phyloP scores from a whole-genome alignment of 2,329 filamentous ascomycete genomes.

The Claviceps africana region DNA sequence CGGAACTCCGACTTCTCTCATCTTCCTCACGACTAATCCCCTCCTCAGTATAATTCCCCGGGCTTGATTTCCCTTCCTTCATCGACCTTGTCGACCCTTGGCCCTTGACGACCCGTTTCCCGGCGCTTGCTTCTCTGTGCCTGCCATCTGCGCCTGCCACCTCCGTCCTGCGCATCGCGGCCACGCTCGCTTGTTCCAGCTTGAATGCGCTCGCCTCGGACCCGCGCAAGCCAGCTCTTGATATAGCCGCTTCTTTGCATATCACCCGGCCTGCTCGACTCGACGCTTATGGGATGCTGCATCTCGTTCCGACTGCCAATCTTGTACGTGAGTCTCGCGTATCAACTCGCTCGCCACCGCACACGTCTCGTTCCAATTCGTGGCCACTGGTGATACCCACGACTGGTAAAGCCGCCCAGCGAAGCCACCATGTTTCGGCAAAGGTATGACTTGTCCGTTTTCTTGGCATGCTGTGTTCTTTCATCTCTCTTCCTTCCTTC shows the following conservation, averaged over 20 bases:
- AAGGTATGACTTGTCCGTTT: slow-evolving; percentile 3
- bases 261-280: background rate
- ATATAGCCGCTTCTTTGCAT: background rate
- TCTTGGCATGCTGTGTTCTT: background rate
- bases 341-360: background rate
- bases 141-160: background rate
- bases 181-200: background rate
- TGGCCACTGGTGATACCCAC: background rate
- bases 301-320: background rate
- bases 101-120: background rate
- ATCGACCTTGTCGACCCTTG: background rate
- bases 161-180: background rate
- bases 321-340: background rate
- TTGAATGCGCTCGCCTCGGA: background rate
- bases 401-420: background rate
- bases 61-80: background rate
- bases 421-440: slow-evolving; percentile 10
- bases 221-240: background rate
- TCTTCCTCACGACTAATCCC: background rate
- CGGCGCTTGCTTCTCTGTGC: background rate
- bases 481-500: background rate
- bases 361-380: background rate
- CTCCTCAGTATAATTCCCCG: background rate
- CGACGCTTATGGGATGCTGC: background rate
- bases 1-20: slow-evolving; percentile 1